Percentiles rank a stretch among this genome's conserved stretches.
phyloP scores from a whole-genome alignment of 345 rosid species.

The Aquilaria yunnanensis region DNA sequence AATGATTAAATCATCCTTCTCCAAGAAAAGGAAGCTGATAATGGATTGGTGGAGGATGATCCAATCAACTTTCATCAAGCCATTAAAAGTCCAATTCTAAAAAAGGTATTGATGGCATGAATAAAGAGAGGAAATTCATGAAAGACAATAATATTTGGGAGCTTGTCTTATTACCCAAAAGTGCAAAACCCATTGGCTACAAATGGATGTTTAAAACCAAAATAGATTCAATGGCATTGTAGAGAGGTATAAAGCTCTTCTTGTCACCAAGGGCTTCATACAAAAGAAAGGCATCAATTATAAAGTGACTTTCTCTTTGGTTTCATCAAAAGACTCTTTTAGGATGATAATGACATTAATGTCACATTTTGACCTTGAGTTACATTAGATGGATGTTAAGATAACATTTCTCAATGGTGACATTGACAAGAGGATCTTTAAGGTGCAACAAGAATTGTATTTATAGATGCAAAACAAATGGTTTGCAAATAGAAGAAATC shows the following conservation, averaged over 20 bases:
- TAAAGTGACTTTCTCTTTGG: not conserved
- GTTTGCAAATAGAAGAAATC: too few relatives aligned
- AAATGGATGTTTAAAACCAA: too few relatives aligned
- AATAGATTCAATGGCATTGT: too few relatives aligned
- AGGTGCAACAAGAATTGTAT: not conserved
- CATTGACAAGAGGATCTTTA: not conserved
- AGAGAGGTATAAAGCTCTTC: not conserved
- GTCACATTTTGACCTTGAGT: slow-evolving; percentile 3
- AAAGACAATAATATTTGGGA: not conserved
- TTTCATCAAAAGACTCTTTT: too few relatives aligned
- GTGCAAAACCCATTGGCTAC: too few relatives aligned
- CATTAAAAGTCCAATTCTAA: too few relatives aligned
- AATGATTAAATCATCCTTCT: too few relatives aligned
- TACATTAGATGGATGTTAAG: not conserved
- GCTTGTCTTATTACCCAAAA: too few relatives aligned
- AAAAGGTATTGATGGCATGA: not conserved
- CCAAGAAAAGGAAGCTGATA: too few relatives aligned
- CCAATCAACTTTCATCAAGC: too few relatives aligned
- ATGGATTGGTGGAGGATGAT: too few relatives aligned
- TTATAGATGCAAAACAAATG: too few relatives aligned
- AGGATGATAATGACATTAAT: not conserved
- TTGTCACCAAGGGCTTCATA: not conserved
- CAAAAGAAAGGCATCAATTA: not conserved
- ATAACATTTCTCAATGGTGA: not conserved
- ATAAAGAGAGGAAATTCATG: not conserved